Conservation (phyloP, 129 eudicot genomes). For the Chrysanthemum makinoi region DNA sequence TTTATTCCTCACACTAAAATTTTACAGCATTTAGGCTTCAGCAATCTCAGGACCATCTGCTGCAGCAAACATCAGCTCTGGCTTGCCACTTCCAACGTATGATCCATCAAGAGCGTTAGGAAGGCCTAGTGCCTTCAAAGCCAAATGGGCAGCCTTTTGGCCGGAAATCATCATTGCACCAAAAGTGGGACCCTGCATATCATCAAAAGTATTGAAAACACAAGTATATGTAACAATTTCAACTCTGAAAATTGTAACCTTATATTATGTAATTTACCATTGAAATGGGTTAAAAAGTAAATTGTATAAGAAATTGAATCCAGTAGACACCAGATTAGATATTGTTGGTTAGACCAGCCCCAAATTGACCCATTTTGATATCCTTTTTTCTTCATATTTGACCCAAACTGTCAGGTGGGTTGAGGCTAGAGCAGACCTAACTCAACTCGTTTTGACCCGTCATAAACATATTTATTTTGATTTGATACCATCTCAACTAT, state of each 20-base stretch:
- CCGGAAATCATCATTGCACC: constrained; percentile 94
- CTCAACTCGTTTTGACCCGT: too few relatives aligned
- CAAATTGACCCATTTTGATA: too few relatives aligned
- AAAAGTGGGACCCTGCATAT: constrained; percentile 73
- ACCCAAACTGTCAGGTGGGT: too few relatives aligned
- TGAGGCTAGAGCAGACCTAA: too few relatives aligned
- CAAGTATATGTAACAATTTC: neutral
- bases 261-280: too few relatives aligned
- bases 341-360: too few relatives aligned
- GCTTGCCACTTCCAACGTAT: constrained; percentile 27
- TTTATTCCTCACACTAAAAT: constrained; percentile 21
- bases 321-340: too few relatives aligned
- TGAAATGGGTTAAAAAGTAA: too few relatives aligned
- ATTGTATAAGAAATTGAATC: too few relatives aligned
- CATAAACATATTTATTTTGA: too few relatives aligned
- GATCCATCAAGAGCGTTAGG: constrained; percentile 65
- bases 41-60: constrained; percentile 42
- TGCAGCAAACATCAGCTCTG: constrained; percentile 56
- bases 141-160: constrained; percentile 84
- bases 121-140: constrained; percentile 59
- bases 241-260: neutral
- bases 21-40: constrained; percentile 43
- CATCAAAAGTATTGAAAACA: constrained; percentile 1
- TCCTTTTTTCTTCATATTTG: too few relatives aligned
- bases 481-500: too few relatives aligned